phyloP scores from a whole-genome alignment of 352 stramenopile genomes.

The Thalassiosira ordinaria region DNA sequence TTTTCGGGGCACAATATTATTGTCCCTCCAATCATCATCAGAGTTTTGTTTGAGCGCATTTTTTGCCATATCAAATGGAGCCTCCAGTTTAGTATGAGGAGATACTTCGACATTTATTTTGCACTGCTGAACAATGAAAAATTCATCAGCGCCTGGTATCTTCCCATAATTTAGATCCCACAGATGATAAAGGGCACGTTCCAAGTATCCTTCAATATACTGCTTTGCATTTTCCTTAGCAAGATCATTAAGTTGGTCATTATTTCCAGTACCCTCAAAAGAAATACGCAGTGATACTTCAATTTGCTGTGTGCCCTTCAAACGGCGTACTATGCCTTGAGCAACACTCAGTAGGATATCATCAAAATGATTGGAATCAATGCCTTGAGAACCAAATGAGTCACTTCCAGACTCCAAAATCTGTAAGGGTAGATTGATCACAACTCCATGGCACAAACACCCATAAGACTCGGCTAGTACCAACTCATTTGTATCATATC shows the following conservation, averaged over 20 bases:
- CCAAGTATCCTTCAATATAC: conserved; percentile 43
- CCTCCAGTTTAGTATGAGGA: not conserved
- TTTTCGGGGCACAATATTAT: too few relatives aligned
- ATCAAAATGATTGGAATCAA: conserved; percentile 27
- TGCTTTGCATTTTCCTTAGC: conserved; percentile 3
- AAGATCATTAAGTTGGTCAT: not conserved
- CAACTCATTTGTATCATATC: not conserved
- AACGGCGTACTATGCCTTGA: conserved; percentile 27
- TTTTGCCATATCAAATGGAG: not conserved
- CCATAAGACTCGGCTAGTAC: conserved; percentile 29
- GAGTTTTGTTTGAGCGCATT: conserved; percentile 2
- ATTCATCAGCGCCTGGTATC: not conserved
- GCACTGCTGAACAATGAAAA: not conserved
- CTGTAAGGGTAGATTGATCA: conserved; percentile 21
- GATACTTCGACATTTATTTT: conserved; percentile 19
- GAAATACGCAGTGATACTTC: conserved; percentile 30
- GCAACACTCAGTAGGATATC: conserved; percentile 36
- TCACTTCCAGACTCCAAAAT: not conserved
- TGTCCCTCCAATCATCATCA: too few relatives aligned
- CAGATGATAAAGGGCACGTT: conserved; percentile 21
- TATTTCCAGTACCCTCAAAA: not conserved
- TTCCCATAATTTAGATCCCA: conserved; percentile 12
- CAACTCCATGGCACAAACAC: conserved; percentile 36
- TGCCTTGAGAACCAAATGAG: not conserved
- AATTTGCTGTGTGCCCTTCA: conserved; percentile 1